Percentiles rank a stretch among this genome's conserved stretches.
Evolutionary conservation across 2,329 filamentous ascomycete genomes (phyloP).

Genomic region (Sclerotinia spermophila): DNA sequence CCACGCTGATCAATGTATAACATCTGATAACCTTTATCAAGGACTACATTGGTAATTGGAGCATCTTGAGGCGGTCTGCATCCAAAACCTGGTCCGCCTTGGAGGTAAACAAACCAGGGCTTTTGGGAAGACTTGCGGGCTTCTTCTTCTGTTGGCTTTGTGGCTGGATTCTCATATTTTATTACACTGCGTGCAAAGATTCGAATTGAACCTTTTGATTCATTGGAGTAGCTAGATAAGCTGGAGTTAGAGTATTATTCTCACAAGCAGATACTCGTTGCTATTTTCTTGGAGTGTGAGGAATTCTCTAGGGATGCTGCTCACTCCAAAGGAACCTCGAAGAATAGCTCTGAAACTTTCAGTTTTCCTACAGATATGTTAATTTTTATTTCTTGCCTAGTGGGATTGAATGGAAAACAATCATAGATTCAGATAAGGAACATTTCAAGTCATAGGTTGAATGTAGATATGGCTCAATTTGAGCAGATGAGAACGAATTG

Average conservation of each 20-base stretch:
- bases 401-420: too few relatives aligned
- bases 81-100: conserved; percentile 54
- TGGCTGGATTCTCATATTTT: conserved; percentile 56
- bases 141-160: conserved; percentile 39
- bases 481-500: not conserved
- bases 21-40: conserved; percentile 79
- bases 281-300: not conserved
- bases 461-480: not conserved
- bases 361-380: conserved; percentile 58
- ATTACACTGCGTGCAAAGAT: conserved; percentile 75
- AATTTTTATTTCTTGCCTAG: not conserved
- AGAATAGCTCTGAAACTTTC: conserved; percentile 77
- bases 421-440: not conserved
- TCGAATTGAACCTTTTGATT: conserved; percentile 53
- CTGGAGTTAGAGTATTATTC: conserved; percentile 40
- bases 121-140: conserved; percentile 46
- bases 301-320: conserved; percentile 50
- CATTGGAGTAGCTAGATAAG: conserved; percentile 10
- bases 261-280: conserved; percentile 46
- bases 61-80: conserved; percentile 72
- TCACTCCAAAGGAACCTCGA: conserved; percentile 82
- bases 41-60: conserved; percentile 63
- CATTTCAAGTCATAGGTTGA: not conserved
- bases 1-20: conserved; percentile 89
- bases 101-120: conserved; percentile 68